phyloP scores from a whole-genome alignment of 2,329 filamentous ascomycete genomes.

The Fusarium clavum region DNA sequence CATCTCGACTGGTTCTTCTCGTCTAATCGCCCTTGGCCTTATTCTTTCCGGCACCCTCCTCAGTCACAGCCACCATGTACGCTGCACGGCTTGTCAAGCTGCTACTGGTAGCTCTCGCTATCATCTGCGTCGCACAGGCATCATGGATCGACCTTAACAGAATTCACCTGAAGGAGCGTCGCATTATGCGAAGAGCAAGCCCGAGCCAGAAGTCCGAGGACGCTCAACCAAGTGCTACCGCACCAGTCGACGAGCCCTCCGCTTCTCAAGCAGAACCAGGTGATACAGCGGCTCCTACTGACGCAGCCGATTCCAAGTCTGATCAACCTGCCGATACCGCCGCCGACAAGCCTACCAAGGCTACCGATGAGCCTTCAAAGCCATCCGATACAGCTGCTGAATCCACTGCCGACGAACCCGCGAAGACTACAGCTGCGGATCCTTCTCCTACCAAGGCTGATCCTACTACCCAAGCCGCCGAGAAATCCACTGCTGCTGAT shows the following conservation, averaged over 20 bases:
- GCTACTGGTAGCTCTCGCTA: conserved; percentile 62
- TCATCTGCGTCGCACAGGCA: conserved; percentile 60
- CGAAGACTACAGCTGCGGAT: conserved; percentile 30
- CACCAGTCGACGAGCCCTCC: conserved; percentile 12
- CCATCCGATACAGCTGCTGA: conserved; percentile 26
- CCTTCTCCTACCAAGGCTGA: conserved; percentile 22
- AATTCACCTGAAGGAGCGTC: conserved; percentile 35
- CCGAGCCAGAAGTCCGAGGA: conserved; percentile 25
- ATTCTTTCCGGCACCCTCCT: neutral
- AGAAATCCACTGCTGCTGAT: conserved; percentile 36
- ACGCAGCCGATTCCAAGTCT: conserved; percentile 19
- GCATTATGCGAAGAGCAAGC: conserved; percentile 38
- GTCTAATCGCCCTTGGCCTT: neutral
- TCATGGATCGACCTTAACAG: conserved; percentile 48
- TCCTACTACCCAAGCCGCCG: conserved; percentile 24
- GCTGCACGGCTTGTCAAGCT: conserved; percentile 58
- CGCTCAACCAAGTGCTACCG: conserved; percentile 22
- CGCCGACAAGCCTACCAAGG: conserved; percentile 20
- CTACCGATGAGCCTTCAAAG: conserved; percentile 21
- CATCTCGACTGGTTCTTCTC: conserved; percentile 3
- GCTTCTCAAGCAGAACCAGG: conserved; percentile 21
- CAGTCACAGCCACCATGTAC: conserved; percentile 56
- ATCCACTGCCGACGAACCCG: conserved; percentile 25
- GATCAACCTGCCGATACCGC: conserved; percentile 15
- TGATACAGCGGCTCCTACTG: conserved; percentile 18